Conservation (phyloP, 371 early-diverging fungal species). For the Mucor sp. region DNA sequence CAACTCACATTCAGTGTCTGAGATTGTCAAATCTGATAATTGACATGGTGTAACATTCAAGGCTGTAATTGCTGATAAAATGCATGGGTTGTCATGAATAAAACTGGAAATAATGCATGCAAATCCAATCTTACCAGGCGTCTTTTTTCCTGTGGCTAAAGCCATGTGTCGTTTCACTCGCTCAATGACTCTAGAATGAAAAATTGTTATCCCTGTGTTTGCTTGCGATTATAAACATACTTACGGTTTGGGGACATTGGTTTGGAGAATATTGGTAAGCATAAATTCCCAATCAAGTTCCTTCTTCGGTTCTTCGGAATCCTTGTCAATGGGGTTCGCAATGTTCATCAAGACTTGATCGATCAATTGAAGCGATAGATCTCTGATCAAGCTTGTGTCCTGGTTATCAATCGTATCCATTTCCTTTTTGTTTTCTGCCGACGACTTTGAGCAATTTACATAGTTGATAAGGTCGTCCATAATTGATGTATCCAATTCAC, state of each 20-base stretch:
- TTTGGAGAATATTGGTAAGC: neutral
- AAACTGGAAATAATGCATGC: neutral
- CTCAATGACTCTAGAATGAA: conserved; percentile 1
- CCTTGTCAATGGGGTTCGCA: neutral
- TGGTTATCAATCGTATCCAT: neutral
- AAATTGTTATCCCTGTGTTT: neutral
- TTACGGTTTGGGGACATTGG: neutral
- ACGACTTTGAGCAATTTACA: neutral
- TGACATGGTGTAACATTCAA: conserved; percentile 3
- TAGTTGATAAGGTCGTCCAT: neutral
- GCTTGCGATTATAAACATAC: neutral
- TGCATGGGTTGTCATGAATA: neutral
- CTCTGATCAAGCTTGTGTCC: neutral
- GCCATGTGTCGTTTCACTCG: conserved; percentile 6
- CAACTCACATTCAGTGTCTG: conserved; percentile 7
- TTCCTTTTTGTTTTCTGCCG: neutral
- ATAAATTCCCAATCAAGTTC: conserved; percentile 12
- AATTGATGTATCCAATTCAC: neutral
- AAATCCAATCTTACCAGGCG: conserved; percentile 1
- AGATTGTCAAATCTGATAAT: conserved; percentile 13
- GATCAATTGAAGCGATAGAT: neutral
- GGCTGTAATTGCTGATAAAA: conserved; percentile 3
- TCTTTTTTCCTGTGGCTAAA: neutral
- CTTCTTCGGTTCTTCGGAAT: neutral
- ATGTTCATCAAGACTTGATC: neutral